Conservation (phyloP, 768 basidiomycete species). For the Pleurotus eryngii region DNA sequence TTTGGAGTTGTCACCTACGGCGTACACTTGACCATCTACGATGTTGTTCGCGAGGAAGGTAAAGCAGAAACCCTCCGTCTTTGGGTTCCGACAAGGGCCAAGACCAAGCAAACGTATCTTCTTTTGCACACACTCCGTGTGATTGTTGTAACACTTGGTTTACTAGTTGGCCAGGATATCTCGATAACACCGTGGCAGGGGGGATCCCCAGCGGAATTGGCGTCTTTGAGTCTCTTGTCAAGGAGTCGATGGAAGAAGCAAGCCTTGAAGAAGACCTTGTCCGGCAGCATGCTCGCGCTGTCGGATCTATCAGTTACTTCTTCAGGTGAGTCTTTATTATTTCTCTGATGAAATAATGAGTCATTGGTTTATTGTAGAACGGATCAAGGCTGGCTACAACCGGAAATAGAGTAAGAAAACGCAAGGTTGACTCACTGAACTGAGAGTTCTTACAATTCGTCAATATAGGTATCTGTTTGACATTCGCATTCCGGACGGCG, state of each 20-base stretch:
- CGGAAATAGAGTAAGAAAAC: conserved; percentile 71
- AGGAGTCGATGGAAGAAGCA: conserved; percentile 94
- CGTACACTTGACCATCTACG: conserved; percentile 83
- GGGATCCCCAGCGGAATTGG: conserved; percentile 83
- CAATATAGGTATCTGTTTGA: conserved; percentile 77
- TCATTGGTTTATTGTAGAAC: conserved; percentile 36
- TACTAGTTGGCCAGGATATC: conserved; percentile 72
- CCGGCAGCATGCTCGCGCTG: conserved; percentile 50
- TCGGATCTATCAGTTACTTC: conserved; percentile 81
- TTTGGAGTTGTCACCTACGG: conserved; percentile 93
- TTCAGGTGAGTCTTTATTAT: conserved; percentile 44
- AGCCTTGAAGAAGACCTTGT: conserved; percentile 70
- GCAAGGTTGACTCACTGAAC: too few relatives aligned
- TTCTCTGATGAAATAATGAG: neutral
- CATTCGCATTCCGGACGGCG: conserved; percentile 57
- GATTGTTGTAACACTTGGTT: neutral
- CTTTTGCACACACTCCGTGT: neutral
- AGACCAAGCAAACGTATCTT: conserved; percentile 85
- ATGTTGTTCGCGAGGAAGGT: conserved; percentile 30
- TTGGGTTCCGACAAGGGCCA: conserved; percentile 86
- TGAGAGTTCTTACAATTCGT: too few relatives aligned
- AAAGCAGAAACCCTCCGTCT: conserved; percentile 47
- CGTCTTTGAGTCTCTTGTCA: conserved; percentile 72
- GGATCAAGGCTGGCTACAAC: conserved; percentile 74
- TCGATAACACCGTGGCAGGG: conserved; percentile 92